Conservation (phyloP, 257 asterid species). For the Nicotiana obtusifolia region DNA sequence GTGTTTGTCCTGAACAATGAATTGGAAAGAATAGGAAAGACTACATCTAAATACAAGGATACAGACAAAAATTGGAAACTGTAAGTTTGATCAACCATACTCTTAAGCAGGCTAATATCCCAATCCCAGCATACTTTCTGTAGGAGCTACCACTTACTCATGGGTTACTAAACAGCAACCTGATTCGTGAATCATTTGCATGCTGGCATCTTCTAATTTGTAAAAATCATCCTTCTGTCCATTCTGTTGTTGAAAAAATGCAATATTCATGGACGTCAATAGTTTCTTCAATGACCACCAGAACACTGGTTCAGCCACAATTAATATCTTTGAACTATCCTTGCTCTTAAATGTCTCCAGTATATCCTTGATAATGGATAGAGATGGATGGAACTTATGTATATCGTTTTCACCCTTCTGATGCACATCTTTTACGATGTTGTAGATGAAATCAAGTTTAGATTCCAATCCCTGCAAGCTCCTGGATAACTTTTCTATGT, state of each 20-base stretch:
- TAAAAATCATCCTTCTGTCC: conserved; percentile 11
- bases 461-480: conserved; percentile 36
- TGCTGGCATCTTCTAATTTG: conserved; percentile 21
- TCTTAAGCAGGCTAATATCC: not conserved
- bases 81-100: not conserved
- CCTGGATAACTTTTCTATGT: conserved; percentile 34
- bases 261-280: conserved; percentile 40
- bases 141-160: conserved; percentile 41
- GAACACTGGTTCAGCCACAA: conserved; percentile 49
- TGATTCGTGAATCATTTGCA: conserved; percentile 22
- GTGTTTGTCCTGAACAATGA: not conserved
- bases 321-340: conserved; percentile 30
- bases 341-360: conserved; percentile 24
- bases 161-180: conserved; percentile 51
- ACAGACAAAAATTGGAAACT: not conserved
- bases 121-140: conserved; percentile 3
- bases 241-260: conserved; percentile 30
- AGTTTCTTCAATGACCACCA: conserved; percentile 54
- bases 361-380: conserved; percentile 42
- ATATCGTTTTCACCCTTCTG: conserved; percentile 40
- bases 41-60: not conserved
- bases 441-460: conserved; percentile 36
- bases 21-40: not conserved
- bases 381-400: conserved; percentile 43
- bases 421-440: conserved; percentile 37